Evolutionary conservation across 2,329 filamentous ascomycete genomes (phyloP), one percentile per base, ranked within the genome.

Genomic region (Alternaria triticina): DNA sequence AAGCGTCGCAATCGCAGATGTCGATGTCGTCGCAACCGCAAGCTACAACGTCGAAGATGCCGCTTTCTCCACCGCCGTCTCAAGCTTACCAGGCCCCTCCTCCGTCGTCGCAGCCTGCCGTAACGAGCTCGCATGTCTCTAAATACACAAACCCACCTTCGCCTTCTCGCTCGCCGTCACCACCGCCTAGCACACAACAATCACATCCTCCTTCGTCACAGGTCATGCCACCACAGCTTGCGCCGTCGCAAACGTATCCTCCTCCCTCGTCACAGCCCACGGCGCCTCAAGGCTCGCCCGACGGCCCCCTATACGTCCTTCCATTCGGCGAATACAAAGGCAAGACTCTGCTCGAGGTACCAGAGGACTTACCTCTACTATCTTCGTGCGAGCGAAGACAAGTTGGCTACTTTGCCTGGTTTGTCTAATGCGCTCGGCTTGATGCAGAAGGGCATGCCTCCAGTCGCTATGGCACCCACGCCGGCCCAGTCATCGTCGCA

Each of bases 401-500:
- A 36, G 2, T 36, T 36, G 7, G 33, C 33, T 10, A 36, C 33
- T 36, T 36, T 36, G 15, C 33, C 33, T 36, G 33, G 33, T 36
- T n/a, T 36, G 33, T 0, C 33, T 36, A 4, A 36, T 1, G 33
- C 33, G 15, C 33, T 36, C 33, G 15, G 33, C 33, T 5, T 36
- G 15, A 36, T 36, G 33, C 7, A 36, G 33, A 36, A 36, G 0
- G 33, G 15, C 1, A 2, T 36, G 2, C 33, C 15, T 5, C 33
- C 33, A 9, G 15, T 36, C 33, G 33, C 2, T n/a, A 36, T 3
- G 33, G 8, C 0, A 4, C 2, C 33, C 2, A 5, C 0, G 33
- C 15, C 8, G 1, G 1, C 8, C 33, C 0, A 10, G 7, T n/a
- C 15, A n/a, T n/a, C 15, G 0, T 36, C 33, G 4, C 33, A 36